Percentiles rank a stretch among this genome's conserved stretches.
Evolutionary conservation across 352 stramenopile species (phyloP).

Genomic region (Pythium aristosporum): DNA sequence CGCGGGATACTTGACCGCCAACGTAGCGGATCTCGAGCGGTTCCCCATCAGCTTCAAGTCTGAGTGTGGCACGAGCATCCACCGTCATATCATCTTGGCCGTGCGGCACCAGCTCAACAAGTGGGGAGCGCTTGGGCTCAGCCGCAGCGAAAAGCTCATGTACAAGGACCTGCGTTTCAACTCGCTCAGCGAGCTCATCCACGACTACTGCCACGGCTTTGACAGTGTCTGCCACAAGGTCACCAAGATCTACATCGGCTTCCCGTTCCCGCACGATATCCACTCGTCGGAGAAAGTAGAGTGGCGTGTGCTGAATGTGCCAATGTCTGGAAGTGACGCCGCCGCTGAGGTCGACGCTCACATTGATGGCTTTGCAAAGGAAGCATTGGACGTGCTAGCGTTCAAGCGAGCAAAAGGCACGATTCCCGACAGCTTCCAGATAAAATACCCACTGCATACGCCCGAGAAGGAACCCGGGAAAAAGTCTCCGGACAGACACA

Average conservation of each 20-base stretch:
- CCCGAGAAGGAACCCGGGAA: conserved; percentile 50
- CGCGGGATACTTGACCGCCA: conserved; percentile 74
- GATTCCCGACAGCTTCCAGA: conserved; percentile 56
- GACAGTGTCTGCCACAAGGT: conserved; percentile 62
- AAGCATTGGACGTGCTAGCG: conserved; percentile 59
- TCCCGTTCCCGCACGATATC: conserved; percentile 84
- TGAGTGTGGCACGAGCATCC: conserved; percentile 47
- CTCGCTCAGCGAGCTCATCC: conserved; percentile 71
- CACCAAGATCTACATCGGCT: conserved; percentile 78
- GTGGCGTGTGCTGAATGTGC: conserved; percentile 81
- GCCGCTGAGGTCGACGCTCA: conserved; percentile 47
- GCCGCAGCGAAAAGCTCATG: conserved; percentile 82
- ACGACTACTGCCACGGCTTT: conserved; percentile 72
- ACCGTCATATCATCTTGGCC: conserved; percentile 82
- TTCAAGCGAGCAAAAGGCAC: conserved; percentile 66
- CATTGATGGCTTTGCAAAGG: conserved; percentile 66
- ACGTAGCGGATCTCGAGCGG: conserved; percentile 60
- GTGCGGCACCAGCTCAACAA: conserved; percentile 72
- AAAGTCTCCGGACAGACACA: conserved; percentile 42
- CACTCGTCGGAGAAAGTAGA: conserved; percentile 87
- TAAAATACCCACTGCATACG: conserved; percentile 61
- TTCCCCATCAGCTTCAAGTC: conserved; percentile 90
- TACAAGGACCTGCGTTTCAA: conserved; percentile 83
- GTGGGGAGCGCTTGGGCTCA: conserved; percentile 84
- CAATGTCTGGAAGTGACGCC: conserved; percentile 44